Evolutionary conservation across 164 flowering plant genomes (phyloP).

Genomic region (Aristolochia fimbriata): DNA sequence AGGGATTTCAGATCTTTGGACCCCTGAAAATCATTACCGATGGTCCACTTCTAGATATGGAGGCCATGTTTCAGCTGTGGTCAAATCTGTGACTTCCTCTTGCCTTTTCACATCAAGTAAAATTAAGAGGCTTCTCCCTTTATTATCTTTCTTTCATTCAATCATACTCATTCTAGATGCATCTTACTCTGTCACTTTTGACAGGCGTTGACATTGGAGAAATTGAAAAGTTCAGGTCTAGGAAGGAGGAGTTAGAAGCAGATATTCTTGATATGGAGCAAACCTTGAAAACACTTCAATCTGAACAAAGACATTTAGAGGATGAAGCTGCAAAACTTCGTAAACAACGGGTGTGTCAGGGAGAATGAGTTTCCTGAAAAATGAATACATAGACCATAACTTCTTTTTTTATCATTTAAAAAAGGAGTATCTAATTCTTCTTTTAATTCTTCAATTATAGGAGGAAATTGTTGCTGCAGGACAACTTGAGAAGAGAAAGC

Average conservation of each 20-base stretch:
- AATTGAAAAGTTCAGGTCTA: conserved; percentile 48
- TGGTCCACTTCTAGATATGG: conserved; percentile 89
- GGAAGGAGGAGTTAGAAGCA: conserved; percentile 53
- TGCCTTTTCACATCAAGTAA: conserved; percentile 68
- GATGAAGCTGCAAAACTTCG: conserved; percentile 69
- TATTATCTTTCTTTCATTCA: neutral
- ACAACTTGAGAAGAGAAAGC: conserved; percentile 39
- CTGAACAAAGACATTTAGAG: conserved; percentile 42
- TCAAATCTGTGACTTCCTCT: conserved; percentile 50
- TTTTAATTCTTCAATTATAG: conserved; percentile 23
- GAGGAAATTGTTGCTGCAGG: conserved; percentile 38
- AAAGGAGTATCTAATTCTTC: neutral
- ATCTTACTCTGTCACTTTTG: neutral
- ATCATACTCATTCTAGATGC: too few relatives aligned
- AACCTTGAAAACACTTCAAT: conserved; percentile 34
- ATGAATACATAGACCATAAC: too few relatives aligned
- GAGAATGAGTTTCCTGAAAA: too few relatives aligned
- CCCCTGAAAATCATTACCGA: conserved; percentile 86
- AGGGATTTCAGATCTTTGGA: conserved; percentile 83
- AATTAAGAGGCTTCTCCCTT: conserved; percentile 10
- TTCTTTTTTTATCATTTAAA: too few relatives aligned
- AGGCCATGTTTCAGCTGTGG: conserved; percentile 66
- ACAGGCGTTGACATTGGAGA: conserved; percentile 67
- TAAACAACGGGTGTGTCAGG: conserved; percentile 51
- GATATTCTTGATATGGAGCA: conserved; percentile 40